Percentiles rank a stretch among this genome's conserved stretches.
phyloP scores from a whole-genome alignment of 805 yeast genomes.

The Suhomyces sp. region DNA sequence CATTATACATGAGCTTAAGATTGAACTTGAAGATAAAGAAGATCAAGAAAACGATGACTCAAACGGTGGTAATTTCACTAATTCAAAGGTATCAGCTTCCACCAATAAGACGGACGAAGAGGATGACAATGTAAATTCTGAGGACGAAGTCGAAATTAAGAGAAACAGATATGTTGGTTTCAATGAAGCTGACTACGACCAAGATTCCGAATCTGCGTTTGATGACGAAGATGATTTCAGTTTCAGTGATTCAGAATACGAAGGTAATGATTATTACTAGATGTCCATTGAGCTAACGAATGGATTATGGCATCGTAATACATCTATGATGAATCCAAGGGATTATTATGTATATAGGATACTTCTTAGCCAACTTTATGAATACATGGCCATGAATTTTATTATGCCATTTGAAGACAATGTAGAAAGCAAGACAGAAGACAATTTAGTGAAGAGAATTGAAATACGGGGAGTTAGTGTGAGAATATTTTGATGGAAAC shows the following conservation, averaged over 20 bases:
- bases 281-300: too few species aligned
- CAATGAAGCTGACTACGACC: conserved; percentile 47
- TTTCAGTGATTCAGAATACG: conserved; percentile 34
- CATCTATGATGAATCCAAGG: too few species aligned
- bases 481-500: too few species aligned
- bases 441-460: too few species aligned
- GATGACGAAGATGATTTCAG: conserved; percentile 21
- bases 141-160: conserved; percentile 46
- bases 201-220: conserved; percentile 34
- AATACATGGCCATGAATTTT: too few species aligned
- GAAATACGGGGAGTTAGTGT: too few species aligned
- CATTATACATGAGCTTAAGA: conserved; percentile 83
- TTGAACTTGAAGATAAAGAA: conserved; percentile 72
- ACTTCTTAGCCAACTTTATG: too few species aligned
- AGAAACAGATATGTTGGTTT: conserved; percentile 43
- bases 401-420: too few species aligned
- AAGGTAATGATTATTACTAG: conserved; percentile 44
- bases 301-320: too few species aligned
- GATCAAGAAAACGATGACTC: conserved; percentile 23
- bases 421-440: too few species aligned
- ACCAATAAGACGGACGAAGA: conserved; percentile 1
- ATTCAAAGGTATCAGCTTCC: conserved; percentile 12
- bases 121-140: conserved; percentile 29
- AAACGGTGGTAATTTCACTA: conserved; percentile 14
- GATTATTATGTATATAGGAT: conserved; percentile 4